Percentiles rank a stretch among this genome's conserved stretches.
Evolutionary conservation across 352 stramenopile genomes (phyloP).

Genomic region (Pythium vanterpoolii): DNA sequence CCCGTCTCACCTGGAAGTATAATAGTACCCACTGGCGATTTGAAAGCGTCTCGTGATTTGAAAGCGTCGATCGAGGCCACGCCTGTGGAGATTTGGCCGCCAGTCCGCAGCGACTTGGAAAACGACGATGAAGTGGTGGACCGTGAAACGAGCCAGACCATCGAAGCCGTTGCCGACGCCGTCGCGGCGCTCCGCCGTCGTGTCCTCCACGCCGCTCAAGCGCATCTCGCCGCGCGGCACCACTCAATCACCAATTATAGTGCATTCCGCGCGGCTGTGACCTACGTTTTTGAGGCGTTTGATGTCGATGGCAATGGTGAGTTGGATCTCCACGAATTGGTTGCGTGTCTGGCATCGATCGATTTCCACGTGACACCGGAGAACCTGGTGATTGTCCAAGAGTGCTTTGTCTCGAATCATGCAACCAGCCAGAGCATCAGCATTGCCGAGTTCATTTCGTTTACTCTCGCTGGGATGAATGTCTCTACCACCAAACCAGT

Average conservation of each 20-base stretch:
- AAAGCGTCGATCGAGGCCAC: not conserved
- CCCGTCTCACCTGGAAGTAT: not conserved
- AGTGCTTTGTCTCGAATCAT: slow-evolving; percentile 49
- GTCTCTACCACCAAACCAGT: not conserved
- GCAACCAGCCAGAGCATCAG: slow-evolving; percentile 34
- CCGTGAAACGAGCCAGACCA: slow-evolving; percentile 8
- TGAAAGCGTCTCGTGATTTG: not conserved
- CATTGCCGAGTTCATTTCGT: slow-evolving; percentile 74
- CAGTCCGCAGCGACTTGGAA: not conserved
- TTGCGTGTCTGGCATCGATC: slow-evolving; percentile 47
- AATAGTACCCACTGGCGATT: not conserved
- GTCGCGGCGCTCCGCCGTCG: slow-evolving; percentile 34
- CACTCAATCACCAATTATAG: slow-evolving; percentile 35
- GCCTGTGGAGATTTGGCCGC: not conserved
- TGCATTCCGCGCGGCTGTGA: slow-evolving; percentile 51
- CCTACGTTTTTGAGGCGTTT: slow-evolving; percentile 50
- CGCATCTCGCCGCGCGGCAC: slow-evolving; percentile 25
- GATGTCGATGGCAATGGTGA: slow-evolving; percentile 51
- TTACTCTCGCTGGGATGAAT: slow-evolving; percentile 39
- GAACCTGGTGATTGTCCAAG: slow-evolving; percentile 44
- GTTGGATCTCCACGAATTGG: slow-evolving; percentile 51
- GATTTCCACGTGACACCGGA: slow-evolving; percentile 37
- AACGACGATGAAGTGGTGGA: slow-evolving; percentile 12
- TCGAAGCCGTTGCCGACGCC: slow-evolving; percentile 36
- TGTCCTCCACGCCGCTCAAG: slow-evolving; percentile 38